Conservation (phyloP, 306 rosid species). For the Vigna mungo region DNA sequence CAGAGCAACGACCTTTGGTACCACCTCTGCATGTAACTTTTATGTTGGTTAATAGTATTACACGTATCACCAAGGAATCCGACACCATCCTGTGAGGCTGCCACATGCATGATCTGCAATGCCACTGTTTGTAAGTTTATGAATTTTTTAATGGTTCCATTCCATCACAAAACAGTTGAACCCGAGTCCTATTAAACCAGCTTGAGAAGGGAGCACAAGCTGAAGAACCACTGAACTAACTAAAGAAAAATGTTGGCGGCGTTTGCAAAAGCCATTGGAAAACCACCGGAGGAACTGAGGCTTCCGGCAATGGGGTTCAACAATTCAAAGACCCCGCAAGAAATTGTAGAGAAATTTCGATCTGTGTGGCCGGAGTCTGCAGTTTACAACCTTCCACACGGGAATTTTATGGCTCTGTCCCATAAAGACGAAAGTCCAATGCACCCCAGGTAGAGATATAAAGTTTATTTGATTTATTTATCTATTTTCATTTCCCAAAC, state of each 20-base stretch:
- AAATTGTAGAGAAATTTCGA: conserved; percentile 47
- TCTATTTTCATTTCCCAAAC: background rate
- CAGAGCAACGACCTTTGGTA: background rate
- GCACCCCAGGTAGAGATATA: conserved; percentile 60
- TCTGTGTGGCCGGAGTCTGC: conserved; percentile 48
- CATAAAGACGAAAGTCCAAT: conserved; percentile 43
- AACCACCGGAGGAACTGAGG: conserved; percentile 62
- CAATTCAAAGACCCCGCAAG: conserved; percentile 46
- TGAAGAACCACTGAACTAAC: conserved; percentile 22
- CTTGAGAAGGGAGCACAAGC: background rate
- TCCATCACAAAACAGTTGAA: background rate
- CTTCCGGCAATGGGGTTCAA: conserved; percentile 49
- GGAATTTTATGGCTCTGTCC: conserved; percentile 63
- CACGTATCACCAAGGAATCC: conserved; percentile 45
- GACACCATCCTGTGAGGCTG: conserved; percentile 34
- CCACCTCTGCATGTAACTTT: conserved; percentile 36
- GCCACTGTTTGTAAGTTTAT: conserved; percentile 36
- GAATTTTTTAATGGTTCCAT: background rate
- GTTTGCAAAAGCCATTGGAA: conserved; percentile 60
- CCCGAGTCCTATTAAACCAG: background rate
- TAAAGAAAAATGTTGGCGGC: conserved; percentile 56
- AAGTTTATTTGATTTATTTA: background rate
- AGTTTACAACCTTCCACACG: conserved; percentile 54
- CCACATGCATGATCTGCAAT: conserved; percentile 46
- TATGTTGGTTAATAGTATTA: background rate